Evolutionary conservation across 805 yeast species (phyloP), one percentile per base, ranked within the genome.

Genomic region (Wickerhamiella nectarea): DNA sequence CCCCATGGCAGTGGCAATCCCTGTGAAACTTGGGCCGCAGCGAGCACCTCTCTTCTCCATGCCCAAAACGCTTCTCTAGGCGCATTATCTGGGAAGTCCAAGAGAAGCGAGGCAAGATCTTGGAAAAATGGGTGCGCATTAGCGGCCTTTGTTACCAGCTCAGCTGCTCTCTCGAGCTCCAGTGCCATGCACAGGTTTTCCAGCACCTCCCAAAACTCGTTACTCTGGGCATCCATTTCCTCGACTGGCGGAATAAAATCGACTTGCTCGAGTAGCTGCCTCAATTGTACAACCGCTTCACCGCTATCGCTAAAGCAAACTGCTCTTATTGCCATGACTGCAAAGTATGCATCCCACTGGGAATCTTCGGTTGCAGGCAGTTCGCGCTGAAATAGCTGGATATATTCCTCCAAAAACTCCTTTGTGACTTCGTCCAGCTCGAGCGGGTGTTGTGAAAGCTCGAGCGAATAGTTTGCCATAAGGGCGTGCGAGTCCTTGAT

Each of bases 21-120:
- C 15, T 15, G 17, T 21, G 29, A 24, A 4, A n/a, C 36, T 12
- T 26, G 35, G 25, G 47, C 46, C 17, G 46, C 45, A 8, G 41
- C 22, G 14, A 35, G 44, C 15, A 48, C 51, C 8, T 36, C 10
- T 15, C 45, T 41, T 3, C 51, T 40, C 52, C 54, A 52, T 12
- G 33, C 41, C 50, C 49, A 46, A 29, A 50, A 52, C 8, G 33
- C 43, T 14, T 21, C 29, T 10, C 15, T 20, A 6, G 38, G 20
- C 15, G 25, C 26, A 8, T 12, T 28, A 3, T 8, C 31, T 14
- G 31, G 31, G 15, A 12, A 28, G 7, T n/a, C n/a, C 14, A 7
- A 14, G 15, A 28, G 31, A 14, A 28, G 31, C 3, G 14, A 4
- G 15, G 14, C n/a, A 14, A 28, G n/a, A 3, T 7, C 6, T 2